These are phyloP conservation scores for Paraurostyla sp. DNA, from an alignment of 73 alveolate species.

Conservation along the genomic window DNA sequence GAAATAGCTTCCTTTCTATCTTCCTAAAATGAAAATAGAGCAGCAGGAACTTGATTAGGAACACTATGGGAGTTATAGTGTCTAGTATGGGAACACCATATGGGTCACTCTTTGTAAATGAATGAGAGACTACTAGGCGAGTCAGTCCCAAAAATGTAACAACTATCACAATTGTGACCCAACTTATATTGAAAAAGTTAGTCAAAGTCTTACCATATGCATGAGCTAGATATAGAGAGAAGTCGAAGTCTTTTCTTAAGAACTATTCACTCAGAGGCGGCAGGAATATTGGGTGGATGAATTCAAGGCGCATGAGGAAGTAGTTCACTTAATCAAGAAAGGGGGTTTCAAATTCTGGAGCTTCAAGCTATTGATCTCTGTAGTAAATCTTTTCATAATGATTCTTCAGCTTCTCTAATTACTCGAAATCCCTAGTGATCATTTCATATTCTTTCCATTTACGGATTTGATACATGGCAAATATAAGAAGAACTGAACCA, in stretches of 20 bases:
- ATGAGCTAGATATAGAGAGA: conserved; percentile 55
- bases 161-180: conserved; percentile 29
- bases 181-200: conserved; percentile 39
- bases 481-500: neutral
- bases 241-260: conserved; percentile 65
- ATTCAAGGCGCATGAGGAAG: conserved; percentile 17
- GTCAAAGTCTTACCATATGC: conserved; percentile 11
- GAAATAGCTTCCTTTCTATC: conserved; percentile 36
- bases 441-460: conserved; percentile 46
- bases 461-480: neutral
- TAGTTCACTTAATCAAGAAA: conserved; percentile 9
- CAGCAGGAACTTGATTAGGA: conserved; percentile 1
- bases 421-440: neutral
- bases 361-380: neutral
- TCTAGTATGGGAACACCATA: neutral
- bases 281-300: conserved; percentile 40
- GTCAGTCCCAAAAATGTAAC: neutral
- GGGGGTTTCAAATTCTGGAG: neutral
- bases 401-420: conserved; percentile 25
- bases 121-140: neutral
- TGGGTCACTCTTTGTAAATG: too few relatives aligned
- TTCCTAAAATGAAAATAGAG: conserved; percentile 20
- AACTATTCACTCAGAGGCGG: conserved; percentile 62
- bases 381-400: conserved; percentile 35
- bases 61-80: conserved; percentile 10